A percentile compares a stretch with the other conserved stretches of the same genome.
phyloP scores from a whole-genome alignment of 2,329 filamentous ascomycete species.

The Alternaria arborescens region DNA sequence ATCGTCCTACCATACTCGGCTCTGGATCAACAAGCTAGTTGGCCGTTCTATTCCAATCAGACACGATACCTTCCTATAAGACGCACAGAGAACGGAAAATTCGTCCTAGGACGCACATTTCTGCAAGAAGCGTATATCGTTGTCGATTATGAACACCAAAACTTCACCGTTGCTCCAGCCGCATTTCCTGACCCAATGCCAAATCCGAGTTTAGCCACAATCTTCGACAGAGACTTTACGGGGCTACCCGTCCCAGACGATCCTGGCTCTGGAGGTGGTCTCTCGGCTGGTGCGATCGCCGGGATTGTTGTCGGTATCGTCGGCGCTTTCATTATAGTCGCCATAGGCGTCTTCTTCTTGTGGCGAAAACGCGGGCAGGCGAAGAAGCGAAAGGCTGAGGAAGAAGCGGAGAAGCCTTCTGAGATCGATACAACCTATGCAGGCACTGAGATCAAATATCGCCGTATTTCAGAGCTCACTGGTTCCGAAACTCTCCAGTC shows the following conservation, averaged over 20 bases:
- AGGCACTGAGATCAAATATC: conserved; percentile 41
- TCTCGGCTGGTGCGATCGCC: conserved; percentile 43
- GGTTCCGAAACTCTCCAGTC: conserved; percentile 41
- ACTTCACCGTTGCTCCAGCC: conserved; percentile 45
- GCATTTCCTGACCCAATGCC: conserved; percentile 33
- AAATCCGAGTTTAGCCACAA: conserved; percentile 28
- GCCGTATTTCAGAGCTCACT: conserved; percentile 45
- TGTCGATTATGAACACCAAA: conserved; percentile 48
- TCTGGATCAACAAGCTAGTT: conserved; percentile 30
- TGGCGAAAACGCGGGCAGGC: conserved; percentile 33
- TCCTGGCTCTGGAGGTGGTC: conserved; percentile 15
- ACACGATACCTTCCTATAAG: conserved; percentile 45
- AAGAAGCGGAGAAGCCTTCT: conserved; percentile 23
- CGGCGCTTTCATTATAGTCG: conserved; percentile 32
- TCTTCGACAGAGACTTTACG: conserved; percentile 32
- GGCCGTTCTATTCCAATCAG: conserved; percentile 18
- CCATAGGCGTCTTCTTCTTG: conserved; percentile 38
- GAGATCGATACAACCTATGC: conserved; percentile 43
- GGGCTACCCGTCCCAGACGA: conserved; percentile 3
- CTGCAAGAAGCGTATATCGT: conserved; percentile 51
- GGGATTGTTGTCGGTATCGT: conserved; percentile 48
- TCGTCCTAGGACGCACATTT: conserved; percentile 47
- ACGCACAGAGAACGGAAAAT: conserved; percentile 32
- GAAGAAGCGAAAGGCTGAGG: conserved; percentile 2
- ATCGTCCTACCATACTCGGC: conserved; percentile 44